Evolutionary conservation across 1,139 yeast genomes (phyloP), one percentile per base, ranked within the genome.

Genomic region (Waltiozyma sp.): DNA sequence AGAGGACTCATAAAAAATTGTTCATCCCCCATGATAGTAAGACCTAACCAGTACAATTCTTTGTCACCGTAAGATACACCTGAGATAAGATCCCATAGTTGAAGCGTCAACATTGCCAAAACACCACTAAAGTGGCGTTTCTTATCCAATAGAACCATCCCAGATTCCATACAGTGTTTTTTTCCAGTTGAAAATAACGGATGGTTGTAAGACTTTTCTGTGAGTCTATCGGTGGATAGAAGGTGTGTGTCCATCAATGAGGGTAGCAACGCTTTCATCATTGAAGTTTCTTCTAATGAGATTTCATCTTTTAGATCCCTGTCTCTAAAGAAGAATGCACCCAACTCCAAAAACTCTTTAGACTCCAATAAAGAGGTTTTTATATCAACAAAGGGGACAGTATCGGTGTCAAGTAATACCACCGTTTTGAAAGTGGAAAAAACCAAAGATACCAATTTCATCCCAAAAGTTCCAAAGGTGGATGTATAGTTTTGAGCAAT

Each of bases 161-260:
- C 81, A 2, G 79, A 75, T 52, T 75, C 81, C 64, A 72, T 75
- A 45, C 50, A 65, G 55, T 75, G 80, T 46, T 75, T 63, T 62
- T 69, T 68, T 34, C 47, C 42, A 0, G 75, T 74, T 4, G 66
- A 58, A 61, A 73, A 58, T 51, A 65, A 73, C 43, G 63, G 61
- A 50, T 73, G 73, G 10, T 50, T 51, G 41, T 68, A 45, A 3
- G 75, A 69, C 42, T 61, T 60, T 1, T 58, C 53, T 0, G 75
- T 64, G 2, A 64, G 60, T 58, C 66, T 44, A 62, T 65, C 44
- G 18, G 72, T 61, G 9, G 59, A 66, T 46, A 69, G 68, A 28
- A 51, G 41, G 40, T 43, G 39, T 31, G 54, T 46, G 37, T 64
- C 59, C 35, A 63, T 53, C 16, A 46, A 43, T 6, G 61, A 54